These are phyloP conservation scores for Plasmodium gonderi DNA, from an alignment of 169 alveolate genomes.

Conservation along the genomic window DNA sequence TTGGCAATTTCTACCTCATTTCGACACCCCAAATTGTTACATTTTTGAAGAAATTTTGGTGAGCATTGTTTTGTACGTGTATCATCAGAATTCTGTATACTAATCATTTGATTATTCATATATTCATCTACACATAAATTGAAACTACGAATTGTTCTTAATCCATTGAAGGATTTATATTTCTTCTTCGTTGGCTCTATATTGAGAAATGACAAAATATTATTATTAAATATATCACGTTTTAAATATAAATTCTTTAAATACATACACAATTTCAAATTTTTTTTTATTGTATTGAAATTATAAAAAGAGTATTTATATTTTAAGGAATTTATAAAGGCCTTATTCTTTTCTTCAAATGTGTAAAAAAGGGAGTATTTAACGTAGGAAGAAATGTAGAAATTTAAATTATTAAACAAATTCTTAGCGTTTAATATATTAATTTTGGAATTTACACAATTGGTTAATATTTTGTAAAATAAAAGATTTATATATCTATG, in stretches of 20 bases:
- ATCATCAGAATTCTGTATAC: neutral
- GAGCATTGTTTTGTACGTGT: neutral
- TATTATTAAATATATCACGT: conserved; percentile 35
- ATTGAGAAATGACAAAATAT: conserved; percentile 38
- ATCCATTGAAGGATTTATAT: neutral
- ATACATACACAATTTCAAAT: conserved; percentile 49
- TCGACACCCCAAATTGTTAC: neutral
- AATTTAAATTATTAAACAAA: conserved; percentile 22
- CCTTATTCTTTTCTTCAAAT: conserved; percentile 14
- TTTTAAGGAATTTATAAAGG: conserved; percentile 13
- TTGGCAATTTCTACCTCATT: neutral
- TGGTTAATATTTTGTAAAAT: conserved; percentile 45
- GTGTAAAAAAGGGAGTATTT: conserved; percentile 39
- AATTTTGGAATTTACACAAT: conserved; percentile 39
- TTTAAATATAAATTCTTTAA: conserved; percentile 53
- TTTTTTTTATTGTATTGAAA: conserved; percentile 36
- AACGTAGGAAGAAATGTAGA: conserved; percentile 42
- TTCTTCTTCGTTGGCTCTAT: conserved; percentile 5
- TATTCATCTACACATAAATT: neutral
- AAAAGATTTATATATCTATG: conserved; percentile 51
- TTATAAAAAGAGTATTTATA: conserved; percentile 67
- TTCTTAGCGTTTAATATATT: conserved; percentile 43
- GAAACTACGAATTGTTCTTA: neutral
- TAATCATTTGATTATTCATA: neutral
- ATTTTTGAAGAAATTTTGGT: neutral